Evolutionary conservation across 2,329 filamentous ascomycete genomes (phyloP).

Genomic region (Colletotrichum tabaci): DNA sequence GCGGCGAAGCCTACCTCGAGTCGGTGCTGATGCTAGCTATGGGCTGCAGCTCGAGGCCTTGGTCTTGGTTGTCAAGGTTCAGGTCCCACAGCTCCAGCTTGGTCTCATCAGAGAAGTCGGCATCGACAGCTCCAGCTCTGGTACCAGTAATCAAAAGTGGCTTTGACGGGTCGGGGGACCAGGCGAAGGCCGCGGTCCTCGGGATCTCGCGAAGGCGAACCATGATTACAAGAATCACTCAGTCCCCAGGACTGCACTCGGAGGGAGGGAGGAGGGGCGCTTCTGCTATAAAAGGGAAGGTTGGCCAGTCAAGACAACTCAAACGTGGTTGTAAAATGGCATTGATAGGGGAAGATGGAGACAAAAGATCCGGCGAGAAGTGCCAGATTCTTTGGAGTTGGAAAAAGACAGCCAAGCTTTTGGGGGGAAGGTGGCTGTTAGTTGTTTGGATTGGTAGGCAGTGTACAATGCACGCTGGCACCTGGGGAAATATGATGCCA

Average conservation of each 20-base stretch:
- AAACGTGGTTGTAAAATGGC: conserved; percentile 32
- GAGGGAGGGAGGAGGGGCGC: conserved; percentile 22
- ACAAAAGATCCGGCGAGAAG: conserved; percentile 18
- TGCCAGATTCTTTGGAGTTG: conserved; percentile 36
- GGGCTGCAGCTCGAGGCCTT: conserved; percentile 87
- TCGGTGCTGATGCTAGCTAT: conserved; percentile 88
- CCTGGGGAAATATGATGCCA: conserved; percentile 43
- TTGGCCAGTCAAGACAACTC: conserved; percentile 29
- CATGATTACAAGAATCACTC: conserved; percentile 71
- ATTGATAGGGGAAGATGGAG: conserved; percentile 26
- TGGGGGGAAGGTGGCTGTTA: conserved; percentile 32
- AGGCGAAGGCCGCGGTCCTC: conserved; percentile 96
- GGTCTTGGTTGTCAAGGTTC: conserved; percentile 81
- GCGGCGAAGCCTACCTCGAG: conserved; percentile 76
- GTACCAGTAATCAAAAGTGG: conserved; percentile 94
- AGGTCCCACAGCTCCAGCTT: conserved; percentile 98
- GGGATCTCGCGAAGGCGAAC: conserved; percentile 97
- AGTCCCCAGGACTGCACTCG: conserved; percentile 42
- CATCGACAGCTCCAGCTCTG: conserved; percentile 93
- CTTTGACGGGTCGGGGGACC: conserved; percentile 85
- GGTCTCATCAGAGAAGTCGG: conserved; percentile 97
- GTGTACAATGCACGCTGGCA: conserved; percentile 32
- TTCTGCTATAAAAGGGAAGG: conserved; percentile 28
- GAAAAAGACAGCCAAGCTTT: conserved; percentile 36
- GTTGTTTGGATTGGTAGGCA: conserved; percentile 24